Evolutionary conservation across 2,329 filamentous ascomycete genomes (phyloP), one percentile per base, ranked within the genome.

Genomic region (Fusarium graminum): DNA sequence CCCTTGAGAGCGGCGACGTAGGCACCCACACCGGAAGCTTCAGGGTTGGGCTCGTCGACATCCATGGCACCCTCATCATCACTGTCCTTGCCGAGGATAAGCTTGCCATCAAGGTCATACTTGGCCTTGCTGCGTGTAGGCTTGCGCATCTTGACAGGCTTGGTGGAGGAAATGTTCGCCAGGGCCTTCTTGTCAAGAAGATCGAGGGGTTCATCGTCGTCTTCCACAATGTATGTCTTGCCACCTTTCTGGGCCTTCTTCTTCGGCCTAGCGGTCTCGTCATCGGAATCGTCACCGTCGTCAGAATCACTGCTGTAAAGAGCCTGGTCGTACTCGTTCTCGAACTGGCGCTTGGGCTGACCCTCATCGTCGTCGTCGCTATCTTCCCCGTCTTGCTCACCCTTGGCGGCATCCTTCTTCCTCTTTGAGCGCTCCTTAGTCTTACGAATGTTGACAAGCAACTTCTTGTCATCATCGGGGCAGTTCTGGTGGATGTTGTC

Each of bases 241-340:
- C 86, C 85, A 40, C 86, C 87, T 77, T 88, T 88, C 74, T 87
- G 84, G 67, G 79, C 74, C 76, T 83, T 81, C 78, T 79, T 82
- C 68, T 79, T 81, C 30, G 74, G 76, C 44, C 72, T 73, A 78
- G 78, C 86, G 67, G 90, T 88, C 11, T 87, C 88, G 58, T 88
- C 86, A 57, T 87, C 88, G 2, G 59, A 68, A 3, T 84, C 87
- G 19, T 61, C 75, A 7, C 71, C 74, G 8, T 83, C 87, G 30
- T 89, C 87, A 6, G 86, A 88, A 52, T 88, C 90, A 69, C 88
- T 92, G 75, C 93, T 94, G 75, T 97, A 97, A 32, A 99, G 87
- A n/a, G 94, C 94, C 78, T 97, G 91, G 77, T 98, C 94, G 77
- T 95, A 97, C 74, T 96, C 94, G 79, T 92, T 96, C 78, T 94